These are phyloP conservation scores for Elasticomyces elasticus DNA, from an alignment of 495 filamentous ascomycete species.

Conservation along the genomic window DNA sequence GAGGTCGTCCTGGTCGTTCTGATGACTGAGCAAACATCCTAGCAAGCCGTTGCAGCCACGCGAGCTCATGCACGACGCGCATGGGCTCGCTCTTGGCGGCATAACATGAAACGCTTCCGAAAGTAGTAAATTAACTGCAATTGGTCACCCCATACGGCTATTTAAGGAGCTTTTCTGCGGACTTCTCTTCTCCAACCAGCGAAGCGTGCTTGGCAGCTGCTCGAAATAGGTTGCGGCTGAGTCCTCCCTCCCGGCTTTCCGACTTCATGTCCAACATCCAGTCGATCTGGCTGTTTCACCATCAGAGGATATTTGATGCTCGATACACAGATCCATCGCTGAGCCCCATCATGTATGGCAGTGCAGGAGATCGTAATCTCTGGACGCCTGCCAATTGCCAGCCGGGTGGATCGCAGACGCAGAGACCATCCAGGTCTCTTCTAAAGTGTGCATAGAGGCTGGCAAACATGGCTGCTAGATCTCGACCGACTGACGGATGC, in stretches of 20 bases:
- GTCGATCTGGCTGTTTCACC: constrained; percentile 5
- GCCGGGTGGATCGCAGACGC: background rate
- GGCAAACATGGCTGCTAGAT: too few species aligned
- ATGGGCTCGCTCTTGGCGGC: too few species aligned
- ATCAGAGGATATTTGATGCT: background rate
- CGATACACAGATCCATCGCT: background rate
- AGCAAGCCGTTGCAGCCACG: too few species aligned
- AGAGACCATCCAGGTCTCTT: background rate
- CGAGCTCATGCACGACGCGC: too few species aligned
- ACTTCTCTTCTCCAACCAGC: background rate
- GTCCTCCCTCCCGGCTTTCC: background rate
- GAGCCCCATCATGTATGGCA: constrained; percentile 2
- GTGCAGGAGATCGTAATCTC: background rate
- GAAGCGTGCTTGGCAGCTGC: background rate
- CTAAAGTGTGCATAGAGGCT: too few species aligned
- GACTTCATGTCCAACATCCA: constrained; percentile 1
- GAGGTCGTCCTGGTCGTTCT: too few species aligned
- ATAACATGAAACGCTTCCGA: too few species aligned
- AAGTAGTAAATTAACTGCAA: too few species aligned
- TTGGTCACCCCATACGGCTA: background rate
- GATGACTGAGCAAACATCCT: too few species aligned
- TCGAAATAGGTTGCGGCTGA: background rate
- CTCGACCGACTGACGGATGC: too few species aligned
- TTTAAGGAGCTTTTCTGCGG: background rate
- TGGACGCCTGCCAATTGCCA: background rate